phyloP scores from a whole-genome alignment of 2,329 filamentous ascomycete genomes.

The Aspergillus niger region DNA sequence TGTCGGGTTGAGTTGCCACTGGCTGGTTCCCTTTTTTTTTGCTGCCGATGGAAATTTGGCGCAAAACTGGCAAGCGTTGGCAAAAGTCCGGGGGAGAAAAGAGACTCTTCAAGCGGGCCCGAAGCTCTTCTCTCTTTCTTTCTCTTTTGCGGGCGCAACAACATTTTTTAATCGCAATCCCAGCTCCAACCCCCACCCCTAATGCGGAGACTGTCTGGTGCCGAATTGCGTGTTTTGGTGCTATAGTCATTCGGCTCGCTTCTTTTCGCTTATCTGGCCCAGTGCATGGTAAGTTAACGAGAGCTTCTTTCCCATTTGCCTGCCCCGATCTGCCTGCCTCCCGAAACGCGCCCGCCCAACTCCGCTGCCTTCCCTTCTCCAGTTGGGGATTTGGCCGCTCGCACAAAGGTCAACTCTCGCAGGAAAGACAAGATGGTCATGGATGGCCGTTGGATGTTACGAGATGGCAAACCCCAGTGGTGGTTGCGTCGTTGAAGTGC shows the following conservation, averaged over 20 bases:
- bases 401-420: background rate
- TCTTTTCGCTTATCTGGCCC: slow-evolving; percentile 28
- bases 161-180: slow-evolving; percentile 22
- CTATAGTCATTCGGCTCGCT: slow-evolving; percentile 30
- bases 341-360: slow-evolving; percentile 12
- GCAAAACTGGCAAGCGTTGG: slow-evolving; percentile 7
- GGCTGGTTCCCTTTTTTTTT: slow-evolving; percentile 10
- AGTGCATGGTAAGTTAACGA: slow-evolving; percentile 28
- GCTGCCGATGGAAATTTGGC: slow-evolving; percentile 3
- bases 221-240: slow-evolving; percentile 26
- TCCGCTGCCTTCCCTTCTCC: background rate
- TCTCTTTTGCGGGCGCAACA: slow-evolving; percentile 25
- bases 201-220: slow-evolving; percentile 24
- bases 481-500: slow-evolving; percentile 14
- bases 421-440: background rate
- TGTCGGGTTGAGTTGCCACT: background rate
- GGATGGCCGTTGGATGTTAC: slow-evolving; percentile 4
- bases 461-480: slow-evolving; percentile 3
- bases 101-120: slow-evolving; percentile 18
- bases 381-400: background rate
- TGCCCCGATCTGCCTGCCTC: slow-evolving; percentile 16
- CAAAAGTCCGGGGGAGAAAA: slow-evolving; percentile 16
- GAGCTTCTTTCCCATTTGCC: slow-evolving; percentile 21
- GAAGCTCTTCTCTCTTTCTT: slow-evolving; percentile 23
- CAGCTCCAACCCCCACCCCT: slow-evolving; percentile 9